Evolutionary conservation across 2,329 filamentous ascomycete genomes (phyloP).

Genomic region (Sporothrix schenckii): DNA sequence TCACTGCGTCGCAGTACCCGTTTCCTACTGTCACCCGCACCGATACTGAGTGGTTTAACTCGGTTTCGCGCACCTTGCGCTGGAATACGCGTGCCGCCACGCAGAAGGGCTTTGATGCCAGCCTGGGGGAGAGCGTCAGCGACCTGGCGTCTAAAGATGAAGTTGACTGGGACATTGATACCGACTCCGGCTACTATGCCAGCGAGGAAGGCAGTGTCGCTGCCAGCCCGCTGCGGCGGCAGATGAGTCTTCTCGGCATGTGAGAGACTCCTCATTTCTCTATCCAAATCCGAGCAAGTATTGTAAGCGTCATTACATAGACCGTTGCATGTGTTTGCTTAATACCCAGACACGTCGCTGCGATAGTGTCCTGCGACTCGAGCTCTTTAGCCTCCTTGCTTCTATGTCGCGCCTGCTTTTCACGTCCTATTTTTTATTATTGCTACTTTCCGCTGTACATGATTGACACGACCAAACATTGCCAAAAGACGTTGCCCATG

Average conservation of each 20-base stretch:
- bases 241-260: conserved; percentile 73
- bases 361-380: background rate
- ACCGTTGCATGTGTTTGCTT: conserved; percentile 4
- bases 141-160: conserved; percentile 58
- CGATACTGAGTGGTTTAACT: conserved; percentile 94
- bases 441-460: background rate
- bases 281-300: background rate
- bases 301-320: background rate
- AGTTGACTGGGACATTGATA: conserved; percentile 91
- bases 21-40: conserved; percentile 94
- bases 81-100: conserved; percentile 94
- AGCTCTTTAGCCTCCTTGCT: background rate
- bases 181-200: conserved; percentile 71
- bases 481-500: background rate
- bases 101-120: conserved; percentile 81
- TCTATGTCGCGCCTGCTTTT: background rate
- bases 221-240: conserved; percentile 68
- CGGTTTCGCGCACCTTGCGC: conserved; percentile 83
- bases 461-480: conserved; percentile 22
- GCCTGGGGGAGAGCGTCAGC: conserved; percentile 39
- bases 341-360: conserved; percentile 2
- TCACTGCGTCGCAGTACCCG: conserved; percentile 92
- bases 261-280: conserved; percentile 38
- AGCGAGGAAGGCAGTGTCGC: conserved; percentile 72
- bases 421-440: background rate